phyloP scores from a whole-genome alignment of 2,329 filamentous ascomycete genomes.

The Keithomyces neogunnii region DNA sequence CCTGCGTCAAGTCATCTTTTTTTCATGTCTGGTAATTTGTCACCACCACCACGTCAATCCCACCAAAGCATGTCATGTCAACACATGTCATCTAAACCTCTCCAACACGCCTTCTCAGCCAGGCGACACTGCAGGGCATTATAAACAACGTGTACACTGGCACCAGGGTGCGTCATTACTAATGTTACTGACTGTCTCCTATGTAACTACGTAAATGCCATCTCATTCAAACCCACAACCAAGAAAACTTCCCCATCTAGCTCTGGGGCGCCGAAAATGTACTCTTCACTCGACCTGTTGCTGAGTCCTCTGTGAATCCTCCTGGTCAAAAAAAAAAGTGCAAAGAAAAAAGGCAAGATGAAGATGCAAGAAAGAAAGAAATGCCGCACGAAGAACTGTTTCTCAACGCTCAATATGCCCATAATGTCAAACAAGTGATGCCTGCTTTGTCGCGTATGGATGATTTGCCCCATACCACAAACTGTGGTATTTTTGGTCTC shows the following conservation, averaged over 20 bases:
- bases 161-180: background rate
- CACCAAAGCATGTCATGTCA: too few relatives aligned
- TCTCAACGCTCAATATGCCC: conserved; percentile 12
- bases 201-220: conserved; percentile 7
- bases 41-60: too few relatives aligned
- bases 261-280: background rate
- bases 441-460: conserved; percentile 4
- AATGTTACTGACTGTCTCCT: conserved; percentile 1
- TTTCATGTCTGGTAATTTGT: too few relatives aligned
- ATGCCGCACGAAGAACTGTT: background rate
- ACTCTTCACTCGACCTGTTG: conserved; percentile 1
- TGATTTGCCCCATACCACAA: background rate
- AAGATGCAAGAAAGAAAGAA: background rate
- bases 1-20: too few relatives aligned
- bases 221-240: background rate
- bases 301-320: conserved; percentile 1
- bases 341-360: too few relatives aligned
- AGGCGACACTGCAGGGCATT: too few relatives aligned
- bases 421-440: conserved; percentile 10
- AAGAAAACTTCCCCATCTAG: background rate
- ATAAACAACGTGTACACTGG: background rate
- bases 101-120: too few relatives aligned
- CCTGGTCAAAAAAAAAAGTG: background rate
- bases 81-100: too few relatives aligned
- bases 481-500: background rate